Evolutionary conservation across 1,284 basidiomycete species (phyloP), one percentile per base, ranked within the genome.

Genomic region (Butyriboletus appendiculatus): DNA sequence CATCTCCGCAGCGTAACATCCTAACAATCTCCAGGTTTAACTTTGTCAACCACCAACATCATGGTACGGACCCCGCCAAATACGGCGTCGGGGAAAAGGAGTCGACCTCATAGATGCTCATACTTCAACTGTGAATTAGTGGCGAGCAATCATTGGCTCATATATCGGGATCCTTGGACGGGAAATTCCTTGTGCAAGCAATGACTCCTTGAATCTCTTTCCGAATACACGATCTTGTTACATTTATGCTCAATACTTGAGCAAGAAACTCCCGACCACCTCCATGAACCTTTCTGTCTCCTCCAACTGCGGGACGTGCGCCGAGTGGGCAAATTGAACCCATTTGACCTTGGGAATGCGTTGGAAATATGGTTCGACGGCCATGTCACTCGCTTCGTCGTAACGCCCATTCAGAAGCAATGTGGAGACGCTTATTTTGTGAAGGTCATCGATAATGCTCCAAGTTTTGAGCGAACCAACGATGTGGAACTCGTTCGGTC

Each of bases 31-130:
- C 62, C 46, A 95, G 92, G 93, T 86, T 96, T 76, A 96, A 97
- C 77, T 76, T 96, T 53, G 93, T 94, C 65, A 89, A 95, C 73
- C 94, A 97, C 74, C 86, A 85, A 52, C 75, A 86, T 71, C 94
- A 97, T 70, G 94, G 94, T 12, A 86, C 87, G 26, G 91, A 96
- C 68, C 81, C 88, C 26, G 81, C 85, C 58, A 95, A 94, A 73
- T 96, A 96, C 64, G 79, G 76, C 35, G 76, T 76, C 42, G 69
- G 64, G 52, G 60, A 62, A 51, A 71, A 63, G 39, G 72, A 73
- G 43, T 38, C 52, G 40, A 59, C 55, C 39, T 63, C 56, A 59
- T 68, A 63, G 55, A 59, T 48, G 20, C 16, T 42, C 26, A 24
- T 18, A 24, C 18, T 32, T 48, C 8, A 35, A 47, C 15, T 55